Evolutionary conservation across 371 early-diverging fungal species (phyloP), one percentile per base, ranked within the genome.

Genomic region (Lichtheimia ornata): DNA sequence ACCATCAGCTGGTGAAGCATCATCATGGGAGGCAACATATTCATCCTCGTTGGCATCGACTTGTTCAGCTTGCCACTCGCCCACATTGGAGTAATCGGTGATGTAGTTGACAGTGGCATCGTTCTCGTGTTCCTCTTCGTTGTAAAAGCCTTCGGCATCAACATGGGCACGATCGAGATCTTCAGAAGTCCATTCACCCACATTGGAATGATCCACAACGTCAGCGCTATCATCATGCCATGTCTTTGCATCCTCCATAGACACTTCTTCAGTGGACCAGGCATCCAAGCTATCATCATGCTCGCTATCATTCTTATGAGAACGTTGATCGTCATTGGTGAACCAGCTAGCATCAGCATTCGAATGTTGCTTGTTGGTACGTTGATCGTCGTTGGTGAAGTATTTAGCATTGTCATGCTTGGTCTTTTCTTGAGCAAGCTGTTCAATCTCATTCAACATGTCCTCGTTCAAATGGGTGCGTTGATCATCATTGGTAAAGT

Each of bases 371-470:
- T 58, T 18, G 22, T 50, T 18, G 9, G 65, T 54, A 13, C 61
- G 56, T n/a, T 50, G 63, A 24, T 65, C 35, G 2, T 35, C 62
- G 28, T 69, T 71, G 54, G 73, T 76, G 58, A 75, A 75, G 22
- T 50, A 74, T 6, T 55, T 41, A n/a, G 41, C 62, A 15, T 64
- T 44, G 30, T 56, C 20, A n/a, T 30, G 5, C 27, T 51, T 47
- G 3, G 17, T 45, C n/a, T 58, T 20, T 3, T 42, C 49, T 27
- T 61, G 11, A 6, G 4, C 25, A 35, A 41, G 53, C 17, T 35
- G 18, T 9, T 42, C 47, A 27, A 53, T 13, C 24, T 53, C 28
- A 22, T 54, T 13, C 25, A 56, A 45, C 5, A 58, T 51, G 17
- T 50, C 52, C 52, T 60, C 22, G 35, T 50, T 22, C 2, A 30